Base-by-base conservation (phyloP, 202 grass and related monocot species). In the Schoenoplectus tabernaemontani region DNA sequence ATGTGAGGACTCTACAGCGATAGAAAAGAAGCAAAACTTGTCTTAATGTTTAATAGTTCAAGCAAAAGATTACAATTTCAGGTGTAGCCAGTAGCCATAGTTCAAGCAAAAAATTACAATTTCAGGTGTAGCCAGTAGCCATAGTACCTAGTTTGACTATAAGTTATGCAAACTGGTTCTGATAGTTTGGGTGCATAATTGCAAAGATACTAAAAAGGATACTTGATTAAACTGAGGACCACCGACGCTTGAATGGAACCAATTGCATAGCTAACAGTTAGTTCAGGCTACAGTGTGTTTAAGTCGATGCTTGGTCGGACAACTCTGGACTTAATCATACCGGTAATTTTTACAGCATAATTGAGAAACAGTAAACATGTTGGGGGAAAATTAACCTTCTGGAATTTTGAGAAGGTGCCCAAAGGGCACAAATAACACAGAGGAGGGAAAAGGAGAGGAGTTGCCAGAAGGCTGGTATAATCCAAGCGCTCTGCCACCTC, bases 391-490 rank as follows among this genome's bases (percentile, higher is more conserved):
- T 39, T 82, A 87, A 89, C 96, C 96, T 94, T 83, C 80, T 92
- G 84, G 96, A 91, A 79, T 92, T 98, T 56, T 98, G 83, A 17
- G 96, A 98, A 53, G 96, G 95, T 22, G 91, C 87, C 95, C 95
- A 97, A 59, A 97, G 81, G 64, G 89, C 87, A 20, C 87, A 90
- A 83, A 97, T 94, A 53, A 97, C 91, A 11, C 86, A 94, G 68
- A 97, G 95, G 87, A 97, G 89, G 71, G 92, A 89, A 77, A 98
- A 92, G 22, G 91, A 92, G 63, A 98, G 82, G 63, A 87, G 81
- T 86, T 98, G 96, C 91, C 89, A 95, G 62, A 95, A 95, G 22
- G 90, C 96, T 83, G 89, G 91, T 87, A 98, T 91, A 81, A 98
- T 95, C 91, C 91, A 98, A 76, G 91, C 96, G 48, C 83, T 90